Evolutionary conservation across 116 monocot species (phyloP).

Genomic region (Papilionanthe hybrid): DNA sequence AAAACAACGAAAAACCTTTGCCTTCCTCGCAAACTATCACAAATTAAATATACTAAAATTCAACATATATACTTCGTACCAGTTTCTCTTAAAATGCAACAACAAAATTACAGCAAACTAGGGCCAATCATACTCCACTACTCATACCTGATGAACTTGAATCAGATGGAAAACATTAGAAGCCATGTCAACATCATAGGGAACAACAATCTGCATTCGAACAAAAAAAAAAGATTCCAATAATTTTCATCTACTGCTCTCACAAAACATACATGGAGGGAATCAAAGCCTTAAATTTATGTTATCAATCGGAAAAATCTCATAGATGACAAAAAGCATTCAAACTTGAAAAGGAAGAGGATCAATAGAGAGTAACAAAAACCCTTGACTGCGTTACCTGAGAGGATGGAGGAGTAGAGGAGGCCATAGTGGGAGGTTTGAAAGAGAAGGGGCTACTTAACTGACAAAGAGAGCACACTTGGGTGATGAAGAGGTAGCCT

Average conservation of each 20-base stretch:
- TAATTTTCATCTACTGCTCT: background rate
- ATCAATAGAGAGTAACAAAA: background rate
- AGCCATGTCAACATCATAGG: constrained; percentile 11
- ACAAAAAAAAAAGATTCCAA: background rate
- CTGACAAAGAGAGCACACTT: background rate
- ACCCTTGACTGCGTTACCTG: constrained; percentile 7
- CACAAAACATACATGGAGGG: background rate
- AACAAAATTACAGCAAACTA: background rate
- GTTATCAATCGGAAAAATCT: background rate
- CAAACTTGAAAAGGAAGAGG: background rate
- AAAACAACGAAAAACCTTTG: no score
- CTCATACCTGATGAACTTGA: constrained; percentile 44
- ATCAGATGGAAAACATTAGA: constrained; percentile 37
- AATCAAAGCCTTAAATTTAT: background rate
- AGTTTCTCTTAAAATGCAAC: background rate
- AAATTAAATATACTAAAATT: background rate
- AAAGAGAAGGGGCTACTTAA: constrained; percentile 8
- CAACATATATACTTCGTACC: background rate
- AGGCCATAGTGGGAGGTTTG: constrained; percentile 16
- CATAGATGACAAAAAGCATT: background rate
- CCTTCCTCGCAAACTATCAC: no score
- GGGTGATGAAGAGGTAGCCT: background rate
- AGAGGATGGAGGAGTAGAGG: constrained; percentile 21
- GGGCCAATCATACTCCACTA: background rate
- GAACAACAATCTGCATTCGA: constrained; percentile 16